Evolutionary conservation across 1,284 basidiomycete genomes (phyloP), one percentile per base, ranked within the genome.

Genomic region (Cerioporus squamosus): DNA sequence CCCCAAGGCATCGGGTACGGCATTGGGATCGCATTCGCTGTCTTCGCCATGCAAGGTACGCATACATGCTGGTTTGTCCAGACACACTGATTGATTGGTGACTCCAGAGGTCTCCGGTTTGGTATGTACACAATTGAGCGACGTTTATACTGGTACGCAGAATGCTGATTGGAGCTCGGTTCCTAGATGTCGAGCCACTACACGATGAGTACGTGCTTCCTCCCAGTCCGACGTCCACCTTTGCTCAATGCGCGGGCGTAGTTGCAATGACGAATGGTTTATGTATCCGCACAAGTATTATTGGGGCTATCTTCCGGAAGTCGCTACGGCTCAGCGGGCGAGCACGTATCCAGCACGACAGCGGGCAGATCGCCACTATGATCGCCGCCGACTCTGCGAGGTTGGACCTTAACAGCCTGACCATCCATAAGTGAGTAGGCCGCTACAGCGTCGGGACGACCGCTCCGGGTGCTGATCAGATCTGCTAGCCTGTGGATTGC

Each of bases 341-440:
- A 46, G 83, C 84, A 18, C 78, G 90, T 15, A 71, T 80, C 64
- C 75, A 85, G 60, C 81, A 89, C 60, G 82, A 78, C 33, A 82
- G 83, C 20, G 88, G 88, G 2, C 80, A 91, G 68, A 85, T 91
- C 52, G 90, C 86, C 5, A 90, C 87, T 0, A 85, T 90, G 80
- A 87, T 90, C 22, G 84, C 84, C 3, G 80, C 87, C 22, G 87
- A 90, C 66, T 72, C 84, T 1, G 76, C 79, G 9, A 74, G 82
- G 47, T 67, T 88, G 18, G 85, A 88, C 61, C 62, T 74, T 1
- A 79, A 82, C 57, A 69, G 74, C 24, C 74, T 72, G 1, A 81
- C 77, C 57, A 79, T 77, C 24, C 83, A 87, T 70, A 78, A 79
- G 85, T 84, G 53, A 54, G 82, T 73, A 12, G 18, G 38, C 29